A percentile compares a stretch with the other conserved stretches of the same genome.
Evolutionary conservation across 768 basidiomycete species (phyloP).

Genomic region (Boletus subparvulus): DNA sequence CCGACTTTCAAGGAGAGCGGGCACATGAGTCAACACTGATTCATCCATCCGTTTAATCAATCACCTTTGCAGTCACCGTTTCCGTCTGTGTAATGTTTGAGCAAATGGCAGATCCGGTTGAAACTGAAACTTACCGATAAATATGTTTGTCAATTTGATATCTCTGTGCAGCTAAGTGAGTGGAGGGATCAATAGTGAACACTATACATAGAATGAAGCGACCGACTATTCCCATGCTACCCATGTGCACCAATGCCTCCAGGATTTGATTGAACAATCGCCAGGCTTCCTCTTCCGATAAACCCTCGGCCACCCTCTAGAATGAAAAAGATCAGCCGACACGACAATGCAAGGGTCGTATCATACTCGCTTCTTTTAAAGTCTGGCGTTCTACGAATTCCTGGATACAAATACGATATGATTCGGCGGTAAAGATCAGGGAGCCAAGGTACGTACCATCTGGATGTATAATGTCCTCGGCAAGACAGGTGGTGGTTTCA

Average conservation of each 20-base stretch:
- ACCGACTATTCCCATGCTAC: constrained; percentile 79
- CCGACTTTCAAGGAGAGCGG: constrained; percentile 52
- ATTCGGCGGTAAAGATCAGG: background rate
- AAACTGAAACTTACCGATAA: constrained; percentile 65
- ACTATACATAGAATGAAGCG: background rate
- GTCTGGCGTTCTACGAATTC: constrained; percentile 93
- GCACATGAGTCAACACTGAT: background rate
- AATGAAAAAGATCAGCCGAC: background rate
- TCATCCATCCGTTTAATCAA: background rate
- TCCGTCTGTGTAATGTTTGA: constrained; percentile 49
- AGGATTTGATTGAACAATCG: constrained; percentile 85
- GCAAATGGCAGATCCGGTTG: background rate
- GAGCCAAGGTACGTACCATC: constrained; percentile 58
- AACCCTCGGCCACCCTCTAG: constrained; percentile 73
- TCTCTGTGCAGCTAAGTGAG: constrained; percentile 72
- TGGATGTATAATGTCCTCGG: constrained; percentile 84
- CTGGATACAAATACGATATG: constrained; percentile 35
- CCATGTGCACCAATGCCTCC: constrained; percentile 89
- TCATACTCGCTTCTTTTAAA: constrained; percentile 62
- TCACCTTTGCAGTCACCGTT: constrained; percentile 81
- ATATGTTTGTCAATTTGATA: constrained; percentile 92
- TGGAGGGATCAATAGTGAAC: constrained; percentile 23
- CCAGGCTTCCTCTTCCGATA: constrained; percentile 87
- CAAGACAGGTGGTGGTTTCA: constrained; percentile 30
- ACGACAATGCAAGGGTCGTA: background rate